Evolutionary conservation across 768 basidiomycete species (phyloP).

Genomic region (Rhizopogon vinicolor): DNA sequence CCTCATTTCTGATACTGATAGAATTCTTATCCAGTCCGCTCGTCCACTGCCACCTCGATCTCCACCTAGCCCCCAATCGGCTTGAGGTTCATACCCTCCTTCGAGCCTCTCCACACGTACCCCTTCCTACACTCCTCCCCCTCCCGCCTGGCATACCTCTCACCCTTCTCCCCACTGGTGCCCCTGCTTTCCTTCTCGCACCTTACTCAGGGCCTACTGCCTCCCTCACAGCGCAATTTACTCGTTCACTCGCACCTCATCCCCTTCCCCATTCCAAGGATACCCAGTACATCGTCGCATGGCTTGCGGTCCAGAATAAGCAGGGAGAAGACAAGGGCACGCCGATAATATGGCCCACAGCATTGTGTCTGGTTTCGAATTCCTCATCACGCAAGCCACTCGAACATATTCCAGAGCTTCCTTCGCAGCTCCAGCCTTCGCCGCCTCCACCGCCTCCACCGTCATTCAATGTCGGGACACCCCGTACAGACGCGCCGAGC

Average conservation of each 20-base stretch:
- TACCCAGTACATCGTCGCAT: slow-evolving; percentile 56
- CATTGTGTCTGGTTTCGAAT: slow-evolving; percentile 49
- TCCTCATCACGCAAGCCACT: slow-evolving; percentile 39
- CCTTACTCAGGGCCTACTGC: slow-evolving; percentile 65
- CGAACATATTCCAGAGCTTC: slow-evolving; percentile 57
- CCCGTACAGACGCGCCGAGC: slow-evolving; percentile 11
- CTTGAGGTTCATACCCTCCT: slow-evolving; percentile 67
- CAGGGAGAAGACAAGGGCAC: slow-evolving; percentile 81
- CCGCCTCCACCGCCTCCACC: slow-evolving; percentile 36
- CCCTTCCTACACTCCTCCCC: slow-evolving; percentile 38
- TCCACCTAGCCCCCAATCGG: slow-evolving; percentile 41
- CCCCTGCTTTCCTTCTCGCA: slow-evolving; percentile 70
- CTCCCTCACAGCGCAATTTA: slow-evolving; percentile 58
- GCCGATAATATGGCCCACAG: slow-evolving; percentile 65
- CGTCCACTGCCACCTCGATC: slow-evolving; percentile 55
- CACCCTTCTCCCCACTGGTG: slow-evolving; percentile 62
- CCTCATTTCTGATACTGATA: background rate
- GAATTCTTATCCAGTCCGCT: slow-evolving; percentile 41
- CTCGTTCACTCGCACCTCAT: slow-evolving; percentile 46
- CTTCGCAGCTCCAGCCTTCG: slow-evolving; percentile 55
- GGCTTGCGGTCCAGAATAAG: slow-evolving; percentile 71
- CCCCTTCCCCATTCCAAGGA: slow-evolving; percentile 10
- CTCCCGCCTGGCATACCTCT: slow-evolving; percentile 62
- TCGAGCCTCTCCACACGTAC: slow-evolving; percentile 51
- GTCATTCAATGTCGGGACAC: slow-evolving; percentile 22